A percentile compares a stretch with the other conserved stretches of the same genome.
These are phyloP conservation scores for Babesia ovis DNA, from an alignment of 169 alveolate genomes.

Conservation along the genomic window DNA sequence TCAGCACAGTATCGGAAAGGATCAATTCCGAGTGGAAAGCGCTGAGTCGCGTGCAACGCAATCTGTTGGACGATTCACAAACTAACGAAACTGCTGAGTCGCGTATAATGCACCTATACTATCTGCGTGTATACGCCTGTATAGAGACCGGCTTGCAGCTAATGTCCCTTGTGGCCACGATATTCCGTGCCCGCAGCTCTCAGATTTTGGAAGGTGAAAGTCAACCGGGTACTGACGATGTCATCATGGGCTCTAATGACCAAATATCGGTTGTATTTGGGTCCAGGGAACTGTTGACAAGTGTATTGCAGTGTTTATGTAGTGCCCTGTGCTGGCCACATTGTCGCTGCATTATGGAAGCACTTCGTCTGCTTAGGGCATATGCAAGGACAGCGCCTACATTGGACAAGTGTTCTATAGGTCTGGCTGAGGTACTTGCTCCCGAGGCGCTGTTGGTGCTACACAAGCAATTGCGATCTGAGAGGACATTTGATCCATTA, in stretches of 20 bases:
- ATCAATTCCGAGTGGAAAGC: slow-evolving; percentile 61
- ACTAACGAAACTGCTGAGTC: slow-evolving; percentile 15
- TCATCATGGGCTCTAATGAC: slow-evolving; percentile 17
- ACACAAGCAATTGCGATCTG: slow-evolving; percentile 29
- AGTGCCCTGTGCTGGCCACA: slow-evolving; percentile 68
- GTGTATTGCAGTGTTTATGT: slow-evolving; percentile 46
- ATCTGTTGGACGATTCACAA: not conserved
- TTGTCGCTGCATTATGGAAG: slow-evolving; percentile 47
- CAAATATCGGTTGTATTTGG: slow-evolving; percentile 25
- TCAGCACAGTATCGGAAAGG: slow-evolving; percentile 29
- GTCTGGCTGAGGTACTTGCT: slow-evolving; percentile 21
- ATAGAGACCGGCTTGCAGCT: slow-evolving; percentile 56
- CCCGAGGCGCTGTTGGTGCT: slow-evolving; percentile 50
- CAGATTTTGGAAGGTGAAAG: not conserved
- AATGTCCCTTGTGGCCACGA: slow-evolving; percentile 17
- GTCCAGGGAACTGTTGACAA: slow-evolving; percentile 30
- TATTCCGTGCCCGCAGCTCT: not conserved
- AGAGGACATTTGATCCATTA: slow-evolving; percentile 62
- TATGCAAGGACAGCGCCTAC: slow-evolving; percentile 32
- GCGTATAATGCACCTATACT: slow-evolving; percentile 52
- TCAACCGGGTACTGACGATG: slow-evolving; percentile 17
- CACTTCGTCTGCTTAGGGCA: slow-evolving; percentile 49
- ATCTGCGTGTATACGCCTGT: slow-evolving; percentile 65
- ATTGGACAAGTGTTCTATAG: slow-evolving; percentile 10
- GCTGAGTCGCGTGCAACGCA: slow-evolving; percentile 31